A percentile compares a stretch with the other conserved stretches of the same genome.
These are phyloP conservation scores for Centrapalus pauciflorus DNA, from an alignment of 129 eudicot species.

Conservation along the genomic window DNA sequence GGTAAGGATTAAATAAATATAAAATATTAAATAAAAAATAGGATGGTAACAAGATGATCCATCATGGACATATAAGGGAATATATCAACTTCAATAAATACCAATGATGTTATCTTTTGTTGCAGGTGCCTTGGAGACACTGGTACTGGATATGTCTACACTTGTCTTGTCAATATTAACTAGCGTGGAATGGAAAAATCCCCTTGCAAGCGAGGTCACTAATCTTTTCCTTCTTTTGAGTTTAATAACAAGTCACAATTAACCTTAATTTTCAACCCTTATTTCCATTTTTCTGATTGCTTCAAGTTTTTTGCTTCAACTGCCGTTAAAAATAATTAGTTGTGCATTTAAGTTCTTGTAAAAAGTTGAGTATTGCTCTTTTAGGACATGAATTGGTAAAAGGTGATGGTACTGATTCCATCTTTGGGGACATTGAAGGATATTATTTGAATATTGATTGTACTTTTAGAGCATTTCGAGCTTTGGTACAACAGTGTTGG, in stretches of 20 bases:
- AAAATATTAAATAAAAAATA: neutral
- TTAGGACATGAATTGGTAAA: neutral
- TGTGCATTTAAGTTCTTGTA: neutral
- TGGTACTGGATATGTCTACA: constrained; percentile 74
- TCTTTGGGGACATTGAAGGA: neutral
- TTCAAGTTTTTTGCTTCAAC: neutral
- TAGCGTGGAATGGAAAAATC: constrained; percentile 66
- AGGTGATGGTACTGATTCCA: neutral
- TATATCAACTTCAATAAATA: neutral
- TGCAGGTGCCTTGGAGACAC: constrained; percentile 83
- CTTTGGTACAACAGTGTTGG: neutral
- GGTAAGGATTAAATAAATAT: constrained; percentile 32
- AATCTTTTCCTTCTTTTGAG: neutral
- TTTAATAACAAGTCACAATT: neutral
- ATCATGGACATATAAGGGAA: neutral
- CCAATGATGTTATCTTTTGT: constrained; percentile 11
- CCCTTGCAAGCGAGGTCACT: constrained; percentile 93
- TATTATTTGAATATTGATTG: neutral
- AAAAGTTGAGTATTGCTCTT: neutral
- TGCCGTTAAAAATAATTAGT: neutral
- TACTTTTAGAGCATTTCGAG: neutral
- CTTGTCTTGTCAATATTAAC: constrained; percentile 62
- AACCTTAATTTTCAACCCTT: neutral
- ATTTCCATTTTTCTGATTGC: neutral
- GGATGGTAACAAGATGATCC: neutral